These are phyloP conservation scores for Pyricularia sp. DNA, from an alignment of 2,329 filamentous ascomycete species.

Conservation along the genomic window DNA sequence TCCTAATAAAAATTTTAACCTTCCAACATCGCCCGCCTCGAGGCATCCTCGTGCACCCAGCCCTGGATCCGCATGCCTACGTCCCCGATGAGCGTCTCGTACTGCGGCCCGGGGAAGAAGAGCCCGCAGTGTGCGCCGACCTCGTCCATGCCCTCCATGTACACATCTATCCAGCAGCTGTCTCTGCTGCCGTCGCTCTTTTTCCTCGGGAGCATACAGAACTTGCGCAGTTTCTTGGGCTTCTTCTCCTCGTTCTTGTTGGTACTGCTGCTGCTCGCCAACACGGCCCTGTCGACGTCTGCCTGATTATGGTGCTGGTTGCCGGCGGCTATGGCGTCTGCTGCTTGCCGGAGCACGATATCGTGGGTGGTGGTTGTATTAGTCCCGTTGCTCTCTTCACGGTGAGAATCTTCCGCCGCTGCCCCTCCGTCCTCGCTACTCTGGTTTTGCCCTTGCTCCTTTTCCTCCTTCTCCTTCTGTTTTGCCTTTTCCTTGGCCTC, in stretches of 20 bases:
- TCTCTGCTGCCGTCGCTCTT: constrained; percentile 42
- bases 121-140: constrained; percentile 74
- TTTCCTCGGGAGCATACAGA: constrained; percentile 58
- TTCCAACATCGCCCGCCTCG: constrained; percentile 25
- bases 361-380: background rate
- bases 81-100: constrained; percentile 65
- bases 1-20: background rate
- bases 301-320: background rate
- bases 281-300: background rate
- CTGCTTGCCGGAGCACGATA: constrained; percentile 2
- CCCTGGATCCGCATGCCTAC: constrained; percentile 51
- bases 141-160: constrained; percentile 75
- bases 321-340: background rate
- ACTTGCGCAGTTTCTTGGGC: constrained; percentile 50
- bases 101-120: constrained; percentile 61
- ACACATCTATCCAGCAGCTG: constrained; percentile 62
- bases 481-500: constrained; percentile 18
- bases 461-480: constrained; percentile 14
- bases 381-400: background rate
- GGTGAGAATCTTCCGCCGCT: background rate
- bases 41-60: constrained; percentile 55
- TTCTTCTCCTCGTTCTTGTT: constrained; percentile 7
- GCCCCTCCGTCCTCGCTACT: background rate
- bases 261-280: background rate
- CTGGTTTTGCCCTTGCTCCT: background rate